A percentile compares a stretch with the other conserved stretches of the same genome.
Conservation (phyloP, 352 stramenopile genomes). For the Phytophthora cajani region DNA sequence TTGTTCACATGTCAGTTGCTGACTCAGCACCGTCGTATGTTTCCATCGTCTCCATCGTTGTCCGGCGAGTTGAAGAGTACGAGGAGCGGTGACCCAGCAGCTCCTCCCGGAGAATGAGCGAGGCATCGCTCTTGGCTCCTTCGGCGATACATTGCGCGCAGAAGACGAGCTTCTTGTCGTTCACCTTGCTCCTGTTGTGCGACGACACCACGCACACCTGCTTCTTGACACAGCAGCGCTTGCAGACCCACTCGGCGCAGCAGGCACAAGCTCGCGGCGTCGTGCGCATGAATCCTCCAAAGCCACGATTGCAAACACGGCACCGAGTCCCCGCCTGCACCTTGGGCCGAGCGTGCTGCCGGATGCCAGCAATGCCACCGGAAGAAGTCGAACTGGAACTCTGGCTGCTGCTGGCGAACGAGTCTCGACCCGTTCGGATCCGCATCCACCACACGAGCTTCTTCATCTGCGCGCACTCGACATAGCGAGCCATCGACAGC, state of each 20-base stretch:
- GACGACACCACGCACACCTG: constrained; percentile 47
- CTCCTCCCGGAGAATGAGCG: constrained; percentile 43
- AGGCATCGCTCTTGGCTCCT: constrained; percentile 41
- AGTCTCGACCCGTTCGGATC: constrained; percentile 42
- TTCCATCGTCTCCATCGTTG: constrained; percentile 27
- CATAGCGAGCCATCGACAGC: constrained; percentile 43
- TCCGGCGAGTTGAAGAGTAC: constrained; percentile 40
- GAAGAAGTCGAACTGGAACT: constrained; percentile 40
- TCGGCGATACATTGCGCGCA: constrained; percentile 47
- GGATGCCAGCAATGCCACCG: constrained; percentile 19
- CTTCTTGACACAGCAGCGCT: constrained; percentile 50
- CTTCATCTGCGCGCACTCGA: constrained; percentile 55
- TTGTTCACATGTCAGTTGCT: neutral
- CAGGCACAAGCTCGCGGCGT: constrained; percentile 34
- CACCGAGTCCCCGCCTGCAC: constrained; percentile 30
- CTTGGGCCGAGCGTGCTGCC: constrained; percentile 10
- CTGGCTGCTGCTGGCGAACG: constrained; percentile 48
- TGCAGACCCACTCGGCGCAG: constrained; percentile 44
- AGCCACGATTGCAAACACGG: constrained; percentile 36
- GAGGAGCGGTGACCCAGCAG: constrained; percentile 34
- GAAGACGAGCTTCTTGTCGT: constrained; percentile 50
- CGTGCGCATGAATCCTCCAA: constrained; percentile 40
- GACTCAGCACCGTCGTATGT: neutral
- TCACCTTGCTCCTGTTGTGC: constrained; percentile 43
- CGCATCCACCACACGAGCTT: constrained; percentile 56